phyloP scores from a whole-genome alignment of 2,329 filamentous ascomycete species.

The Claviceps sp. region DNA sequence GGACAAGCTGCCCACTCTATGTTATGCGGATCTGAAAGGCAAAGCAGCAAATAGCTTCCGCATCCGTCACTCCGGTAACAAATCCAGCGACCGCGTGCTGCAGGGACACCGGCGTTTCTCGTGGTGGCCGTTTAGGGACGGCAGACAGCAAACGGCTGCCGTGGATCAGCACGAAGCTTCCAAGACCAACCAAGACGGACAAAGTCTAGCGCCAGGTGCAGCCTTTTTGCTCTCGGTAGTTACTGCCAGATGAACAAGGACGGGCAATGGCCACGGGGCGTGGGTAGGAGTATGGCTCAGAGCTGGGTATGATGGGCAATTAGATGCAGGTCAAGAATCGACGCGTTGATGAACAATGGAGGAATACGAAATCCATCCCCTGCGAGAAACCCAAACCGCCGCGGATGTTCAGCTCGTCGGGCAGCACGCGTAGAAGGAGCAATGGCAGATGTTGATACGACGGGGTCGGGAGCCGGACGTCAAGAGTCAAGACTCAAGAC shows the following conservation, averaged over 20 bases:
- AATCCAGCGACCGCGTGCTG: background rate
- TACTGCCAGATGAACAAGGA: background rate
- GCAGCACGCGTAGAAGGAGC: background rate
- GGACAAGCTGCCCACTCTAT: constrained; percentile 1
- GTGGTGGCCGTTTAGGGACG: background rate
- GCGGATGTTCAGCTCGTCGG: background rate
- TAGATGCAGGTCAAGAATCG: background rate
- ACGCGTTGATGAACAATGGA: background rate
- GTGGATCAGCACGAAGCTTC: background rate
- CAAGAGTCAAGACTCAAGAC: background rate
- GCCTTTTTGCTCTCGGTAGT: background rate
- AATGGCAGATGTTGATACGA: background rate
- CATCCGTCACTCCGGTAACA: constrained; percentile 13
- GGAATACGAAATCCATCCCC: background rate
- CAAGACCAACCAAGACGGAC: background rate
- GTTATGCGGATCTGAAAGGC: constrained; percentile 1
- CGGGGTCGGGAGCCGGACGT: background rate
- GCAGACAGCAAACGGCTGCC: background rate
- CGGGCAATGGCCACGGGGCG: background rate
- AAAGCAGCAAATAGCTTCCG: constrained; percentile 4
- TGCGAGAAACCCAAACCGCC: background rate
- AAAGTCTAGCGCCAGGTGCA: background rate
- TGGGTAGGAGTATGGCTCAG: background rate
- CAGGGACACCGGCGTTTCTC: background rate
- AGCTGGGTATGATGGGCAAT: background rate